Evolutionary conservation across 2,329 filamentous ascomycete species (phyloP).

Genomic region (Exophiala xenobiotica): DNA sequence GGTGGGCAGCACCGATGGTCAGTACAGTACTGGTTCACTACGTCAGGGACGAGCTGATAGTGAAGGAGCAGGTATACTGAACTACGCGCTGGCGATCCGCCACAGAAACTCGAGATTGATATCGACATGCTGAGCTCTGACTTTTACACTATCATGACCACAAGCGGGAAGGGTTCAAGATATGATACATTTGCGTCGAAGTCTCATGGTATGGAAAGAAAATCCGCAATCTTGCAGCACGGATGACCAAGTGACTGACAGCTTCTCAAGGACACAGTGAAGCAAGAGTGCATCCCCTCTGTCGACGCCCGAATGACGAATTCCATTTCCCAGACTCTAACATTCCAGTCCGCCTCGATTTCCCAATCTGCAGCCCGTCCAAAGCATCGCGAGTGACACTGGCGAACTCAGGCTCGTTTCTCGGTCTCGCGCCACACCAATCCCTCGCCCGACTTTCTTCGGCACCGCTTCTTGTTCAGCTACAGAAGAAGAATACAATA

Average conservation of each 20-base stretch:
- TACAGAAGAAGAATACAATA: conserved; percentile 26
- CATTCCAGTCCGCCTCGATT: conserved; percentile 27
- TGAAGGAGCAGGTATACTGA: conserved; percentile 29
- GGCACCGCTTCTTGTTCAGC: conserved; percentile 29
- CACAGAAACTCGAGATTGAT: conserved; percentile 32
- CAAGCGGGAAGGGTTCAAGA: conserved; percentile 32
- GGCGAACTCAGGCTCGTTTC: conserved; percentile 29
- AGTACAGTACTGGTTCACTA: background rate
- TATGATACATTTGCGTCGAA: conserved; percentile 33
- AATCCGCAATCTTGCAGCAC: background rate
- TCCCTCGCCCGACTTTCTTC: conserved; percentile 32
- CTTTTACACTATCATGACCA: conserved; percentile 34
- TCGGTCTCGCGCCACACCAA: conserved; percentile 34
- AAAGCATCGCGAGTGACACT: conserved; percentile 34
- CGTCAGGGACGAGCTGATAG: background rate
- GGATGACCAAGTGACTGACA: background rate
- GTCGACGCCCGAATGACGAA: conserved; percentile 29
- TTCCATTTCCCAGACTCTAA: conserved; percentile 20
- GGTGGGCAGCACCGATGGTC: conserved; percentile 11
- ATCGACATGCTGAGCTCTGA: conserved; percentile 36
- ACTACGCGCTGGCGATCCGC: conserved; percentile 31
- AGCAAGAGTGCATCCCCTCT: conserved; percentile 29
- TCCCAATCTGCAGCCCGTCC: conserved; percentile 33
- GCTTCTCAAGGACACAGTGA: conserved; percentile 24
- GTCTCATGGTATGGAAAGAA: conserved; percentile 4